Evolutionary conservation across 148 eudicot genomes (phyloP), one percentile per base, ranked within the genome.

Genomic region (Chenopodium suecicum): DNA sequence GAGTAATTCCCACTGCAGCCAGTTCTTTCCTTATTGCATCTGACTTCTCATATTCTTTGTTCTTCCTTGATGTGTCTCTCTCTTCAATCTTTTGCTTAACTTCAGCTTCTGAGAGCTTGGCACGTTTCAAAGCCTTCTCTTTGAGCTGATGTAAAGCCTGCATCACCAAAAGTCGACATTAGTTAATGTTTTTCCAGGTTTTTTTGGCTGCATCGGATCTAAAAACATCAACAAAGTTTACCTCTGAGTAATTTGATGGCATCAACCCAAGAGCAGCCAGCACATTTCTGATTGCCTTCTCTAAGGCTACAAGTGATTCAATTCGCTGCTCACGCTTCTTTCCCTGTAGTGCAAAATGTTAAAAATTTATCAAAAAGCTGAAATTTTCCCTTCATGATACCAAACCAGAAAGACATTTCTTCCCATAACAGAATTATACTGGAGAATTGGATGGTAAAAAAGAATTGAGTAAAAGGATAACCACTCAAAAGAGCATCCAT

Each of bases 251-350:
- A 83, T 91, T 91, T 47, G 89, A 74, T 52, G 99, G 94, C 94
- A 89, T 89, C 87, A 96, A 89, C 65, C 99, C 97, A 74, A 96
- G 82, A 82, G 88, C 82, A 63, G 79, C 62, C 79, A 96, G 84
- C 71, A 88, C 88, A 73, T 86, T 84, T 70, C 90, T 87, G 16
- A 92, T 85, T 0, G 88, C 56, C 83, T 85, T 88, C 73, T 87
- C 95, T 82, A 96, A 78, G 74, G 95, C 97, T 64, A 91, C 91
- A 85, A 96, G 94, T 74, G 99, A 96, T 86, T 96, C 95, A 48
- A 89, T 76, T 71, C 99, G 91, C 77, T 82, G 67, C 63, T 79
- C 86, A 78, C 86, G 89, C 95, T 94, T 96, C 91, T 88, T 94
- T 68, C 98, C 99, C 99, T 96, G 92, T 65, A 82, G 75, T 46